phyloP scores from a whole-genome alignment of 768 basidiomycete species.

The Harrya chromipes region DNA sequence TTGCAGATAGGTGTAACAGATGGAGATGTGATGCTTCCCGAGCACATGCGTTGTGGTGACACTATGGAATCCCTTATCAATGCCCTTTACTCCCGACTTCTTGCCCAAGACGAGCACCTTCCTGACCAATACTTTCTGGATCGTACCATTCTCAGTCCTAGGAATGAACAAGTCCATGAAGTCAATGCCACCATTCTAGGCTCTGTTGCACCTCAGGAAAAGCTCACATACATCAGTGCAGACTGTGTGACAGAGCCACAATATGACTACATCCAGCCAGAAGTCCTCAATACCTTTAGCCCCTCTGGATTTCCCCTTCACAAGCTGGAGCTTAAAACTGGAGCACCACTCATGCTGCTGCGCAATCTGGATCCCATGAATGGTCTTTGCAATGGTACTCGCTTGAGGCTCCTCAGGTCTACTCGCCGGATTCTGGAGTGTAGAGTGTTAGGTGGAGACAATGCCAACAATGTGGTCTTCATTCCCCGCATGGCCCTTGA shows the following conservation, averaged over 20 bases:
- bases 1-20: slow-evolving; percentile 17
- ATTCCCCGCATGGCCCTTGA: too few relatives aligned
- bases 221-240: neutral
- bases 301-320: slow-evolving; percentile 38
- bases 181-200: slow-evolving; percentile 31
- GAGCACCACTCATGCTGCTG: slow-evolving; percentile 40
- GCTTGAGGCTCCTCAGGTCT: too few relatives aligned
- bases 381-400: slow-evolving; percentile 25
- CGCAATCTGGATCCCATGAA: slow-evolving; percentile 37
- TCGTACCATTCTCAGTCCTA: slow-evolving; percentile 27
- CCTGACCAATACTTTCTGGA: slow-evolving; percentile 28
- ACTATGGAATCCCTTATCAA: slow-evolving; percentile 22
- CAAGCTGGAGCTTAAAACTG: slow-evolving; percentile 30
- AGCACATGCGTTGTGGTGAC: slow-evolving; percentile 25
- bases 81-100: slow-evolving; percentile 27
- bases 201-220: neutral
- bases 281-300: slow-evolving; percentile 25
- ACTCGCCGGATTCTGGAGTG: too few relatives aligned
- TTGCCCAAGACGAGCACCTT: slow-evolving; percentile 6
- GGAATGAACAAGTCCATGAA: slow-evolving; percentile 30
- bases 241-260: too few relatives aligned
- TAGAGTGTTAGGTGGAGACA: too few relatives aligned
- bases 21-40: slow-evolving; percentile 23
- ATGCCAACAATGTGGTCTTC: too few relatives aligned
- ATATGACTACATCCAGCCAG: neutral